A percentile compares a stretch with the other conserved stretches of the same genome.
Conservation (phyloP, 305 asterid genomes). For the Coffea humblotiana region DNA sequence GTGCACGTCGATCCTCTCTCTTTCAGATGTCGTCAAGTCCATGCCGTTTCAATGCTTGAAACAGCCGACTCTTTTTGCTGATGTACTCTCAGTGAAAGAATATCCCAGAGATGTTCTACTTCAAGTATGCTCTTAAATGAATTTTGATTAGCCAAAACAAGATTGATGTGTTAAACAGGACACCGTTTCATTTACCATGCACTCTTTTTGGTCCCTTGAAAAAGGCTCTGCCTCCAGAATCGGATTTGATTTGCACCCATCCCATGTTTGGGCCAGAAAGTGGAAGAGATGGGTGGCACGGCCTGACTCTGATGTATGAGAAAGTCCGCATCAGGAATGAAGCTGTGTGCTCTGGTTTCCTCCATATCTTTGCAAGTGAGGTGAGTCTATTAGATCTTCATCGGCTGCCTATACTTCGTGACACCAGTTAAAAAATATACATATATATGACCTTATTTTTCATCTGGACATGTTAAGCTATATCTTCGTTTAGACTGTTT, state of each 20-base stretch:
- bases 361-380: constrained; percentile 70
- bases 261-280: constrained; percentile 98
- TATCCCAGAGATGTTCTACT: constrained; percentile 68
- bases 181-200: not conserved
- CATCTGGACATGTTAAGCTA: not conserved
- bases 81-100: constrained; percentile 88
- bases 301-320: constrained; percentile 66
- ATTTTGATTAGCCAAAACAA: not conserved
- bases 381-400: constrained; percentile 29
- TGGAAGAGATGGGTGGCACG: constrained; percentile 79
- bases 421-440: not conserved
- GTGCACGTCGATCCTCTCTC: constrained; percentile 75
- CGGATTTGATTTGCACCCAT: constrained; percentile 85
- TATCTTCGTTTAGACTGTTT: too few species aligned
- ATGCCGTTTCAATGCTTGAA: constrained; percentile 50
- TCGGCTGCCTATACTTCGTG: not conserved
- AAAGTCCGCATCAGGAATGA: constrained; percentile 64
- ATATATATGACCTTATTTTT: not conserved
- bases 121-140: constrained; percentile 38
- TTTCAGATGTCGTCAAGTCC: constrained; percentile 59
- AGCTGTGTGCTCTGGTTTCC: constrained; percentile 54
- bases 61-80: constrained; percentile 62
- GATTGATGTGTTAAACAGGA: not conserved
- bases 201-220: constrained; percentile 10
- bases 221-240: constrained; percentile 68